These are phyloP conservation scores for Xerocomus amazonicus DNA, from an alignment of 1,284 basidiomycete genomes.

Conservation along the genomic window DNA sequence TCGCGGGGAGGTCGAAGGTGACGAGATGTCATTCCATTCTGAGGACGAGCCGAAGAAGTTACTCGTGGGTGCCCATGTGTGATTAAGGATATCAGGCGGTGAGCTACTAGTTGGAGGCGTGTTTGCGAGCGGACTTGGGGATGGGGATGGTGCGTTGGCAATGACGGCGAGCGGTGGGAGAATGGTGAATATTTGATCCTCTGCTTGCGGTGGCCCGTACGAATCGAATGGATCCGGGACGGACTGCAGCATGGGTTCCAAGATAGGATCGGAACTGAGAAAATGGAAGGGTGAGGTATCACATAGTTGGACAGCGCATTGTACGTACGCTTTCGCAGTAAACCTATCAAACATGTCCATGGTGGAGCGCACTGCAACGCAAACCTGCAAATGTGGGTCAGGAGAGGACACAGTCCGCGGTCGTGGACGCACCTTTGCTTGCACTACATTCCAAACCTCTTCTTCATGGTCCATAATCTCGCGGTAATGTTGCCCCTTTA, in stretches of 20 bases:
- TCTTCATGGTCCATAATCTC: conserved; percentile 92
- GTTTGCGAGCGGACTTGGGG: conserved; percentile 45
- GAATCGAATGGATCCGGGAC: conserved; percentile 92
- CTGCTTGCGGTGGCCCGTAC: conserved; percentile 83
- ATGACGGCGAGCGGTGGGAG: conserved; percentile 79
- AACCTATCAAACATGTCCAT: conserved; percentile 82
- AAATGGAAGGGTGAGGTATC: conserved; percentile 16
- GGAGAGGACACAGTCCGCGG: conserved; percentile 12
- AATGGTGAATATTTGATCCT: conserved; percentile 92
- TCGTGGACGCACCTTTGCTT: conserved; percentile 60
- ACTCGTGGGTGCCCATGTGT: conserved; percentile 40
- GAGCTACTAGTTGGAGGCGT: conserved; percentile 41
- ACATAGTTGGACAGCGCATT: background rate
- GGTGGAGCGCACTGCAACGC: conserved; percentile 72
- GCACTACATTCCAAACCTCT: conserved; percentile 88
- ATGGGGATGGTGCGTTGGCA: conserved; percentile 52
- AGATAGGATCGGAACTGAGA: conserved; percentile 77
- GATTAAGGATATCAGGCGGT: conserved; percentile 34
- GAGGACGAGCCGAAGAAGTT: conserved; percentile 42
- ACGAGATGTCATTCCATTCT: conserved; percentile 49
- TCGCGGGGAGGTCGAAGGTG: conserved; percentile 40
- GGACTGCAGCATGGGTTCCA: conserved; percentile 86
- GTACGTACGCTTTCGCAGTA: conserved; percentile 80
- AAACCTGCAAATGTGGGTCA: conserved; percentile 45
- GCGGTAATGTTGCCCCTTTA: conserved; percentile 78